Conservation (phyloP, 495 filamentous ascomycete genomes). For the Acidomyces sp. region DNA sequence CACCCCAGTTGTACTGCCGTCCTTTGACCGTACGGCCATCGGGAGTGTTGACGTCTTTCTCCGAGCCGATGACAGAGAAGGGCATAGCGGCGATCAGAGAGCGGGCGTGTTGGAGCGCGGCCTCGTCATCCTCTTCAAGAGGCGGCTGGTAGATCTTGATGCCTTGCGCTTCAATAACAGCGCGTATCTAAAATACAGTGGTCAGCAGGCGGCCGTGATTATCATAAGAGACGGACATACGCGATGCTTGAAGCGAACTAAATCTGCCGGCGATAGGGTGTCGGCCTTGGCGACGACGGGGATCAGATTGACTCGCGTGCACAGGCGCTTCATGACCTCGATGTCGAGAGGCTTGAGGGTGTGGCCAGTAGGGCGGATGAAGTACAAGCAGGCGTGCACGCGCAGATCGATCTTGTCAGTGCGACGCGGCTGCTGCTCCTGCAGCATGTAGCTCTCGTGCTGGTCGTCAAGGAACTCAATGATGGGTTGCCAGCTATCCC, state of each 20-base stretch:
- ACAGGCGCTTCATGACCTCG: conserved; percentile 98
- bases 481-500: conserved; percentile 98
- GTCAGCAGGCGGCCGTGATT: too few species aligned
- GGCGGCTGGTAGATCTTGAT: conserved; percentile 99
- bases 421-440: conserved; percentile 97
- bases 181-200: conserved; percentile 73
- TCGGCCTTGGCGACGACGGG: conserved; percentile 97
- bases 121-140: conserved; percentile 93
- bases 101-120: conserved; percentile 83
- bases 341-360: conserved; percentile 97
- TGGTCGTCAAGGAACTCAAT: conserved; percentile 99
- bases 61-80: conserved; percentile 95
- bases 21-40: conserved; percentile 96
- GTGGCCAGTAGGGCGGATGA: conserved; percentile 96
- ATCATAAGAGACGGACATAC: conserved; percentile 46
- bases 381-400: conserved; percentile 96
- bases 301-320: conserved; percentile 94
- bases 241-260: conserved; percentile 84
- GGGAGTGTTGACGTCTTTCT: conserved; percentile 95
- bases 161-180: conserved; percentile 91
- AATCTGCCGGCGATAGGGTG: conserved; percentile 82
- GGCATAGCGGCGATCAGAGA: conserved; percentile 94
- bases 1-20: conserved; percentile 97
- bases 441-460: conserved; percentile 99
- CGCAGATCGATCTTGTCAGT: conserved; percentile 98